These are phyloP conservation scores for Monosporascus sp. DNA, from an alignment of 2,329 filamentous ascomycete species.

Conservation along the genomic window DNA sequence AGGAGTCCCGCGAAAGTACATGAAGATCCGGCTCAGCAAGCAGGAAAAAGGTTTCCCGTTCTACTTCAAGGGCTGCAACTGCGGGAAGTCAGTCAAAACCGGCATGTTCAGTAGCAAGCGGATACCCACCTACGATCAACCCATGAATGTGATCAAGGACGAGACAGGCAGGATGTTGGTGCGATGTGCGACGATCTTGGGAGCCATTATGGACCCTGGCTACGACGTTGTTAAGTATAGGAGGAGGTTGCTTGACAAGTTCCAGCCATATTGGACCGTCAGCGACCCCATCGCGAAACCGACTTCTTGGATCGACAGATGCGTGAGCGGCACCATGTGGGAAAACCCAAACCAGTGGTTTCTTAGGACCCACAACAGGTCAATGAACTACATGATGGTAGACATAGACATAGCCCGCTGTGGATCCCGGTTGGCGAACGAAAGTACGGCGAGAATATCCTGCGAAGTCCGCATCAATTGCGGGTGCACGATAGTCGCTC, in stretches of 20 bases:
- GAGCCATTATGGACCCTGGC: constrained; percentile 5
- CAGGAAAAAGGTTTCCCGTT: constrained; percentile 18
- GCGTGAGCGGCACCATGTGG: constrained; percentile 16
- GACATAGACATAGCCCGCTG: constrained; percentile 8
- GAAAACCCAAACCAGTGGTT: constrained; percentile 5
- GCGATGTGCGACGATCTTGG: constrained; percentile 7
- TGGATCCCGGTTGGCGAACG: constrained; percentile 17
- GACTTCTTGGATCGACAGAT: constrained; percentile 5
- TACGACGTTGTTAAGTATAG: constrained; percentile 4
- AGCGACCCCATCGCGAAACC: constrained; percentile 8
- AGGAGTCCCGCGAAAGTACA: constrained; percentile 18
- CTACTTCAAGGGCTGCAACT: constrained; percentile 17
- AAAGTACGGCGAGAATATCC: constrained; percentile 15
- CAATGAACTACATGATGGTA: constrained; percentile 14
- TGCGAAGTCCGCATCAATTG: constrained; percentile 19
- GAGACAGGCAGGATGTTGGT: constrained; percentile 9
- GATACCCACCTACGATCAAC: neutral
- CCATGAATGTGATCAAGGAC: constrained; percentile 2
- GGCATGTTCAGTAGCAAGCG: constrained; percentile 5
- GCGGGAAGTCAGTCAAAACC: constrained; percentile 4
- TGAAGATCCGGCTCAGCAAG: constrained; percentile 17
- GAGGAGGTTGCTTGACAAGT: constrained; percentile 1
- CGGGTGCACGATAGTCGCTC: constrained; percentile 18
- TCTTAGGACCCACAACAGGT: constrained; percentile 17
- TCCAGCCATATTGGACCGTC: constrained; percentile 8